Base-by-base conservation (phyloP, 345 rosid species). In the Cochlearia excelsa region DNA sequence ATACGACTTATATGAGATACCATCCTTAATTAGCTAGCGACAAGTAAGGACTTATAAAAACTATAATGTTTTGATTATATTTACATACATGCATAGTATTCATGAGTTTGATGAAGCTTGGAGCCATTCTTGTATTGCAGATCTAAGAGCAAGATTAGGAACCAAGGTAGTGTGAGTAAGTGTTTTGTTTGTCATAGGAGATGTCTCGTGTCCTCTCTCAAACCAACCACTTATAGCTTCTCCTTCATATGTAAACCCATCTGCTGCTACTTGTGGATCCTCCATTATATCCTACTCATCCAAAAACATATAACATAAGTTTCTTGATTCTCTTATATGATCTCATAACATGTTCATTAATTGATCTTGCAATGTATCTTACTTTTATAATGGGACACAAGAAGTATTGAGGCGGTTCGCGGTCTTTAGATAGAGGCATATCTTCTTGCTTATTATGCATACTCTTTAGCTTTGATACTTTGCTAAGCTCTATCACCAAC, bases 211-310 rank as follows among this genome's bases (percentile, higher is more conserved):
- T 42, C 80, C 72, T 10, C 82, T 75, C 45, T 77, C 81, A 11
- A 85, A 73, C 88, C 96, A 88, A 23, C 77, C 83, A 11, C 72
- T 69, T 51, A 89, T 63, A 0, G 87, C 83, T 51, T 74, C 84
- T 38, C 82, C 80, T 76, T 86, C 94, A 28, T 89, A 89, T 0
- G 91, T 82, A 56, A 44, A 77, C 1, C 95, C 95, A 43, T 86
- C 97, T 0, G 91, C 89, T 31, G 95, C 87, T 59, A 86, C 76
- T 8, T 75, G 78, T 4, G 94, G 96, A 44, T 86, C 91, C 70
- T 39, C 77, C 96, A 89, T 89, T n/a, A 84, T 69, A 51, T 77
- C 89, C 94, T 88, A 68, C 65, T 73, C 58, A 10, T 16, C 23
- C 23, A 16, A 16, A 59, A 46, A 26, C 9, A 40, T 2, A 34